These are phyloP conservation scores for Metroxylon sagu DNA, from an alignment of 176 grass and related monocot genomes.

Conservation along the genomic window DNA sequence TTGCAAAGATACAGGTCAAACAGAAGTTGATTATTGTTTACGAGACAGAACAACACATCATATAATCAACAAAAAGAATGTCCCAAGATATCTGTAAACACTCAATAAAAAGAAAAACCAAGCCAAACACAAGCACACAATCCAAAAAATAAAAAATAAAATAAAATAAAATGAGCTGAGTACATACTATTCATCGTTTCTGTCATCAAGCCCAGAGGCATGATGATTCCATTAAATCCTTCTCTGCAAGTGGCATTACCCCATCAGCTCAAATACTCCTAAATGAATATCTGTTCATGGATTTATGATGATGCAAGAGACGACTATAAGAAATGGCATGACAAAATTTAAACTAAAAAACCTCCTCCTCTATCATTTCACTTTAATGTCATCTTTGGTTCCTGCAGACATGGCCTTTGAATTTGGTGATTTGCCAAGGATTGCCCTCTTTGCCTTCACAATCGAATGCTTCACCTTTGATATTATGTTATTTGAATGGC, in stretches of 20 bases:
- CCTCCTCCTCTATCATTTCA: not conserved
- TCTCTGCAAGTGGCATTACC: no score
- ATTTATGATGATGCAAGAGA: no score
- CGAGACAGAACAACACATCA: not conserved
- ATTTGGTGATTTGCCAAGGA: slow-evolving; percentile 12
- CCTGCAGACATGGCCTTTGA: slow-evolving; percentile 4
- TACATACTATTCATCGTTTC: no score
- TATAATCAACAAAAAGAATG: not conserved
- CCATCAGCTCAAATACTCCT: no score
- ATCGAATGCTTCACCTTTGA: slow-evolving; percentile 14
- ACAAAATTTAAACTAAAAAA: not conserved
- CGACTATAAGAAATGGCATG: no score
- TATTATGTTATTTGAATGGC: not conserved
- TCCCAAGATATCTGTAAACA: not conserved
- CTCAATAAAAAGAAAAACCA: not conserved
- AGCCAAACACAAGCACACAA: not conserved
- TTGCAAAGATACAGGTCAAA: not conserved
- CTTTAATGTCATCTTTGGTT: not conserved
- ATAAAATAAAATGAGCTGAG: no score
- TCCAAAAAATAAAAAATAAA: not conserved
- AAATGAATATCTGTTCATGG: no score
- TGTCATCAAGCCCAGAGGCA: no score
- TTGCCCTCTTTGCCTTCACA: slow-evolving; percentile 8
- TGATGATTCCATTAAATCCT: no score
- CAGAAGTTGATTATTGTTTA: not conserved